Evolutionary conservation across 2,329 filamentous ascomycete genomes (phyloP).

Genomic region (Epichloe coenophiala): DNA sequence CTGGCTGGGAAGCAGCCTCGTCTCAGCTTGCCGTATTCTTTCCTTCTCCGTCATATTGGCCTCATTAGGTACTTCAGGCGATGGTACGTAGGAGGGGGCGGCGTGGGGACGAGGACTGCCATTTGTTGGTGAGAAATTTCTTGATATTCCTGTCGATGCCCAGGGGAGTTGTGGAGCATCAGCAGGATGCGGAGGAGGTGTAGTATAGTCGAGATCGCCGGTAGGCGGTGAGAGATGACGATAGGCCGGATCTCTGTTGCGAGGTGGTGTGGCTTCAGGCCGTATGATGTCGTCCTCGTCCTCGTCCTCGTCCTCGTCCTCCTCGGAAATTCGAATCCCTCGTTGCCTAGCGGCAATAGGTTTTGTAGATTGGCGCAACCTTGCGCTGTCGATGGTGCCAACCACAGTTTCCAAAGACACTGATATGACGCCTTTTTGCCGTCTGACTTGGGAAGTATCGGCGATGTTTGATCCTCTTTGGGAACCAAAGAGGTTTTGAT

Average conservation of each 20-base stretch:
- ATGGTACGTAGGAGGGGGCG: constrained; percentile 40
- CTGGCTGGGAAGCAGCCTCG: constrained; percentile 66
- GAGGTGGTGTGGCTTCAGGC: constrained; percentile 8
- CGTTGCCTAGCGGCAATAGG: constrained; percentile 13
- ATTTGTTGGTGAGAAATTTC: constrained; percentile 8
- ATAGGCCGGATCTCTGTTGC: constrained; percentile 1
- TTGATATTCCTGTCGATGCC: not conserved
- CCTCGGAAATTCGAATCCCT: constrained; percentile 16
- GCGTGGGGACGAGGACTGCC: constrained; percentile 9
- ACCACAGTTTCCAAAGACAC: constrained; percentile 78
- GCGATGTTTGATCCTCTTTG: constrained; percentile 50
- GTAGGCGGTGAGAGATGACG: constrained; percentile 14
- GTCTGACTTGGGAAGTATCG: constrained; percentile 72
- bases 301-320: not conserved
- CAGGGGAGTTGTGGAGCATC: constrained; percentile 4
- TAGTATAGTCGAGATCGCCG: constrained; percentile 15
- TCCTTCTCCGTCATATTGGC: constrained; percentile 68
- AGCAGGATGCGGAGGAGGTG: constrained; percentile 6
- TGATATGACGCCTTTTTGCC: constrained; percentile 84
- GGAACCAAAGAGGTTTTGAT: constrained; percentile 16
- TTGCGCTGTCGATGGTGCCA: constrained; percentile 66
- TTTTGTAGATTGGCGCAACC: constrained; percentile 14
- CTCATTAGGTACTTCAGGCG: constrained; percentile 46
- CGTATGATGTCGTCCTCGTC: constrained; percentile 7
- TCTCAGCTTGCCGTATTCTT: constrained; percentile 62